Evolutionary conservation across 2,329 filamentous ascomycete genomes (phyloP), one percentile per base, ranked within the genome.

Genomic region (Aspergillus hiratsukae): DNA sequence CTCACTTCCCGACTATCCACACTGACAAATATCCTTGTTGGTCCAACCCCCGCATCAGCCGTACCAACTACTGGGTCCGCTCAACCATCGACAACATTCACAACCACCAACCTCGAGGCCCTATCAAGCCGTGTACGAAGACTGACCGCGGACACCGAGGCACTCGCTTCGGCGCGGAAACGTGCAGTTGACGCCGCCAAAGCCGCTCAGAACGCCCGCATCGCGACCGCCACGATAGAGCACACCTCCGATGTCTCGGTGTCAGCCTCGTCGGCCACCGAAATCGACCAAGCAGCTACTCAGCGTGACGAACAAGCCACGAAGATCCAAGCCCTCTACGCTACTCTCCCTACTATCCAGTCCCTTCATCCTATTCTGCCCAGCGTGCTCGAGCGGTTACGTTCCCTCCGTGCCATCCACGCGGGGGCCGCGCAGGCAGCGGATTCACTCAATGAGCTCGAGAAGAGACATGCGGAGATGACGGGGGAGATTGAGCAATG

Each of bases 311-410:
- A 96, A 65, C 89, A 95, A 65, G 82, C 86, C 43, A 82, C 89
- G 53, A 96, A 96, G 72, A 89, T 99, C 71, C 94, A 96, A 62
- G 90, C 92, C 1, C 83, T 99, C 4, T 97, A 97, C 73, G 88
- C 89, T 1, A 90, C 91, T 3, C 78, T 99, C 17, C 88, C 91
- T 1, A 94, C 90, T 0, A 94, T 99, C 57, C 91, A 96, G 73
- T 89, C 83, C 55, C 80, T 99, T 7, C 83, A 90, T 5, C 94
- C 94, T 1, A 81, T 96, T 19, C 81, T 99, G 3, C 93, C 94
- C 1, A 84, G 90, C 4, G 80, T 97, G 9, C 80, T 99, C 10
- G 91, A 97, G 66, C 84, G 94, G 27, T 78, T 99, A 51, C 83
- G 92, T 56, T 95, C 91, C 8, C 79, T 99, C 55, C 83, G 90